Evolutionary conservation across 2,329 filamentous ascomycete genomes (phyloP).

Genomic region (Cladosporium velox): DNA sequence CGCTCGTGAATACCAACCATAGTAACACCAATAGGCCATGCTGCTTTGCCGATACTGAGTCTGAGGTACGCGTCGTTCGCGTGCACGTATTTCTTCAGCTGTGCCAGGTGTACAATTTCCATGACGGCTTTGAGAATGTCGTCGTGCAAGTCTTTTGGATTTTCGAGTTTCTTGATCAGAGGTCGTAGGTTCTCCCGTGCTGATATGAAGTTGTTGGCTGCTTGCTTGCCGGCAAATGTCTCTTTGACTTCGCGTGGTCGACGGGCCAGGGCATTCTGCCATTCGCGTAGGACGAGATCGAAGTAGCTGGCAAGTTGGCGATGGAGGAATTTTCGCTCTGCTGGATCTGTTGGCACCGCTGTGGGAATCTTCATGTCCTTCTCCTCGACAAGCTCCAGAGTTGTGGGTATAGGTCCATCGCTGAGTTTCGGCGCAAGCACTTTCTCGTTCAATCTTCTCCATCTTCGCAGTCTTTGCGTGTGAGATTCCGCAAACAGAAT

Average conservation of each 20-base stretch:
- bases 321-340: slow-evolving; percentile 71
- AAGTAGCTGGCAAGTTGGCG: slow-evolving; percentile 93
- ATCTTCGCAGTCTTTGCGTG: slow-evolving; percentile 67
- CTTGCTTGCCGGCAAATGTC: slow-evolving; percentile 77
- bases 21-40: slow-evolving; percentile 98
- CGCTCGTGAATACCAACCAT: slow-evolving; percentile 99
- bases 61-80: slow-evolving; percentile 94
- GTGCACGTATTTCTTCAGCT: slow-evolving; percentile 89
- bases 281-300: slow-evolving; percentile 89
- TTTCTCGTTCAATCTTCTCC: slow-evolving; percentile 60
- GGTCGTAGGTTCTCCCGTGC: slow-evolving; percentile 86
- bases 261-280: slow-evolving; percentile 72
- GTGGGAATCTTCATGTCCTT: slow-evolving; percentile 82
- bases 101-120: slow-evolving; percentile 88
- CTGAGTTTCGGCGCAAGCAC: slow-evolving; percentile 51
- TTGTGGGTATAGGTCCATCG: slow-evolving; percentile 83
- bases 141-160: slow-evolving; percentile 73
- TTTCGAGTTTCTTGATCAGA: slow-evolving; percentile 86
- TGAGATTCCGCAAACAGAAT: slow-evolving; percentile 81
- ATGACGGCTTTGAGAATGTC: slow-evolving; percentile 70
- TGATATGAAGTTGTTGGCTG: slow-evolving; percentile 81
- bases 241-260: slow-evolving; percentile 61
- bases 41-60: slow-evolving; percentile 71
- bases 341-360: slow-evolving; percentile 62
- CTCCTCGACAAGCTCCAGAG: slow-evolving; percentile 75